Percentiles rank a stretch among this genome's conserved stretches.
Conservation (phyloP, 305 asterid species). For the Fraxinus baroniana region DNA sequence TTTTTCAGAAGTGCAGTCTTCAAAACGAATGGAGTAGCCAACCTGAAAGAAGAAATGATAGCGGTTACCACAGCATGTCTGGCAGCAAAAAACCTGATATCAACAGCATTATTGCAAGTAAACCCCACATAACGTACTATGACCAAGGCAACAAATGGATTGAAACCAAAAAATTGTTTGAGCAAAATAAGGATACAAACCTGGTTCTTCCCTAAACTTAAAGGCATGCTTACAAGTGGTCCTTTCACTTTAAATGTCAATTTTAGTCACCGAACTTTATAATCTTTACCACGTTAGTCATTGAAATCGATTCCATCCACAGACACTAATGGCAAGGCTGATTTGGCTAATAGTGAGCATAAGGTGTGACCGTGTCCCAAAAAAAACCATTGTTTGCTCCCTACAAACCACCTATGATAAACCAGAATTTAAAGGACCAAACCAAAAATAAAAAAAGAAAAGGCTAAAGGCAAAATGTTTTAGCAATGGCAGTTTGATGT, state of each 20-base stretch:
- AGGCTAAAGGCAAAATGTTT: background rate
- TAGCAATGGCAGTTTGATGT: background rate
- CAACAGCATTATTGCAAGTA: constrained; percentile 1
- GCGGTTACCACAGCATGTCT: constrained; percentile 20
- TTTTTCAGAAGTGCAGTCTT: constrained; percentile 90
- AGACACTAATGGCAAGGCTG: background rate
- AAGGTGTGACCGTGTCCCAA: background rate
- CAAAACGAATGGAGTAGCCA: constrained; percentile 95
- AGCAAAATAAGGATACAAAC: background rate
- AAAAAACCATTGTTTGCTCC: background rate
- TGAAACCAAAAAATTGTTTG: background rate
- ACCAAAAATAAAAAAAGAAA: background rate
- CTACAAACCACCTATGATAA: background rate
- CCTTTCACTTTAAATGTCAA: background rate
- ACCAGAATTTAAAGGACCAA: background rate
- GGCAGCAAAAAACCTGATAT: constrained; percentile 15
- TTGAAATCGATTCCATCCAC: background rate
- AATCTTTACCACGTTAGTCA: background rate
- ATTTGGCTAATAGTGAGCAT: background rate
- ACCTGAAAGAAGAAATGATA: constrained; percentile 42
- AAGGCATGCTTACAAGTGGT: background rate
- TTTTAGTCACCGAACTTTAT: background rate
- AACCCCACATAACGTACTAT: background rate
- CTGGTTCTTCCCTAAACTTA: background rate
- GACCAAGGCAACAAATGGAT: background rate